Evolutionary conservation across 1,284 basidiomycete species (phyloP), one percentile per base, ranked within the genome.

Genomic region (Austropuccinia psidii): DNA sequence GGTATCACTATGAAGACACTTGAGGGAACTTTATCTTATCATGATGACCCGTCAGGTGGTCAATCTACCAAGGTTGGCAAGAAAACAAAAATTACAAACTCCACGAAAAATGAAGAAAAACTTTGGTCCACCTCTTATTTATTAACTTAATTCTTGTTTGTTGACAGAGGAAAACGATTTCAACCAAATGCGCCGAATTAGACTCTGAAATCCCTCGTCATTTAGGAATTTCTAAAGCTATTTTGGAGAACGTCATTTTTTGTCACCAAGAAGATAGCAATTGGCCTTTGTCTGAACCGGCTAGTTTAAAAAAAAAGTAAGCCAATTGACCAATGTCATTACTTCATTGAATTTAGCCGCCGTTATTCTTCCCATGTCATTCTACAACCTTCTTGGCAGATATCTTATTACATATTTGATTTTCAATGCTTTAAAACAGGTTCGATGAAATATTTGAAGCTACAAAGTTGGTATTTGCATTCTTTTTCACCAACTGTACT

Each of bases 201-300:
- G 95, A 98, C 79, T 83, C 87, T 17, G 96, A 98, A 81, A 93
- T 98, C 54, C 93, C 94, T 5, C 85, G 89, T 74, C 83, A 91
- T 13, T 86, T 98, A n/a, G 96, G 96, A 52, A 95, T 98, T 2
- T 96, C 93, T 13, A 94, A 92, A 80, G 89, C 94, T 7, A 95
- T 99, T 60, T 87, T 98, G 24, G 95, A 98, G 79, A 98, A 97
- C 79, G 95, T 98, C 78, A 98, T 99, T 75, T 98, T 99, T 79
- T 99, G 96, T 81, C 96, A 99, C 81, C 96, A 99, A 82, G 96
- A 99, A 79, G 96, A 99, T 74, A 94, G 92, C 0, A 97, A 93
- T 79, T 99, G 96, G 96, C 96, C 96, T 0, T 84, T 99, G 15
- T 86, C 93, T 0, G 96, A 98, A 78, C 90, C 95, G 0, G 84